Percentiles rank a stretch among this genome's conserved stretches.
These are phyloP conservation scores for Hippophae rhamnoides DNA, from an alignment of 306 rosid genomes.

Conservation along the genomic window DNA sequence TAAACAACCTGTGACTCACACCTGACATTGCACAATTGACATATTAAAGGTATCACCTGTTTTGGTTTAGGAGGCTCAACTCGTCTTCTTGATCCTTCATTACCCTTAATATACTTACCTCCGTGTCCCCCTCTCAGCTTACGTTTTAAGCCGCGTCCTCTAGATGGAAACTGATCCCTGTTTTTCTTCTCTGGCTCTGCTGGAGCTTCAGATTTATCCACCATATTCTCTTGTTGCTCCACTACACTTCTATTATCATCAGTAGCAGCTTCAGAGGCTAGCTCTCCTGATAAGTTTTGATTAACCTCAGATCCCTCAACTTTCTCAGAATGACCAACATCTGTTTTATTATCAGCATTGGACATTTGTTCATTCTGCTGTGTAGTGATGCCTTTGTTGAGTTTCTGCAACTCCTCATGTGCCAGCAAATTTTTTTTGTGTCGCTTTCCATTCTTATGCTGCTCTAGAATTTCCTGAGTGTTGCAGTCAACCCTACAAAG, in stretches of 20 bases:
- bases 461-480: slow-evolving; percentile 64
- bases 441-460: slow-evolving; percentile 69
- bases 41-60: slow-evolving; percentile 31
- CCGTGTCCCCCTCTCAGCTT: slow-evolving; percentile 57
- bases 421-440: slow-evolving; percentile 58
- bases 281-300: slow-evolving; percentile 19
- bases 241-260: slow-evolving; percentile 30
- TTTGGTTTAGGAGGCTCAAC: slow-evolving; percentile 39
- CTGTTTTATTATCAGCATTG: slow-evolving; percentile 36
- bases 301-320: slow-evolving; percentile 34
- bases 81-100: slow-evolving; percentile 44
- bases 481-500: slow-evolving; percentile 84
- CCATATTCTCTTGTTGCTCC: slow-evolving; percentile 30
- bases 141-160: slow-evolving; percentile 55
- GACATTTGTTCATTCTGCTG: slow-evolving; percentile 36
- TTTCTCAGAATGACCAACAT: slow-evolving; percentile 34
- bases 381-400: slow-evolving; percentile 37
- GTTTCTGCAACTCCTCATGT: slow-evolving; percentile 59
- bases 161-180: slow-evolving; percentile 29
- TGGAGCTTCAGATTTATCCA: slow-evolving; percentile 32
- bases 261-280: slow-evolving; percentile 30
- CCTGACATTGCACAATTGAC: slow-evolving; percentile 73
- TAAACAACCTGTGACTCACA: slow-evolving; percentile 65
- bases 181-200: slow-evolving; percentile 29
- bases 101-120: slow-evolving; percentile 32